These are phyloP conservation scores for Saccharomyces eubayanus DNA, from an alignment of 805 yeast genomes.

Conservation along the genomic window DNA sequence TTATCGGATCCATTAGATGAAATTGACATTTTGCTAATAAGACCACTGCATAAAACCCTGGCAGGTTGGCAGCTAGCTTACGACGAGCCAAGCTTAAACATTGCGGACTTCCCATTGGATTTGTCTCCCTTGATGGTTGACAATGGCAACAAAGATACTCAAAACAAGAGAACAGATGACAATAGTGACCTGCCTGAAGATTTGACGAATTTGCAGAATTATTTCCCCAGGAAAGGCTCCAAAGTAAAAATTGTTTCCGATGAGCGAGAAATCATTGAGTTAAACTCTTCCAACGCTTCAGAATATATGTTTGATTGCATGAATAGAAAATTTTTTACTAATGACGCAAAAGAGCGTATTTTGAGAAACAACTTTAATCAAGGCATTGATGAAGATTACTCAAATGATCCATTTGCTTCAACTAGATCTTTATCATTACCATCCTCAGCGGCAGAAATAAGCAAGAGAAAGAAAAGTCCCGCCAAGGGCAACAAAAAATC, in stretches of 20 bases:
- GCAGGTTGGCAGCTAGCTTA: conserved; percentile 27
- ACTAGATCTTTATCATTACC: neutral
- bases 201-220: neutral
- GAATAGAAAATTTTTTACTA: conserved; percentile 9
- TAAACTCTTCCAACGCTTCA: conserved; percentile 9
- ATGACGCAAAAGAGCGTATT: neutral
- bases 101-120: conserved; percentile 25
- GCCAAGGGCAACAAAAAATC: conserved; percentile 11
- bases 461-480: conserved; percentile 1
- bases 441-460: neutral
- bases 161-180: neutral
- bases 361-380: neutral
- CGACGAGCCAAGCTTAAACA: conserved; percentile 27
- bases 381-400: neutral
- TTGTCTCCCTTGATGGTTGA: conserved; percentile 14
- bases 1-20: conserved; percentile 10
- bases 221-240: neutral
- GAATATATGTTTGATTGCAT: conserved; percentile 18
- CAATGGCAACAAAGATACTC: conserved; percentile 3
- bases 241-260: conserved; percentile 9
- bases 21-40: conserved; percentile 24
- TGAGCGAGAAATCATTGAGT: conserved; percentile 6
- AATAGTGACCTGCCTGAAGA: neutral
- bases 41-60: conserved; percentile 14
- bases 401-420: neutral